Evolutionary conservation across 2,329 filamentous ascomycete species (phyloP), one percentile per base, ranked within the genome.

Genomic region (Trichoderma endophyticum): DNA sequence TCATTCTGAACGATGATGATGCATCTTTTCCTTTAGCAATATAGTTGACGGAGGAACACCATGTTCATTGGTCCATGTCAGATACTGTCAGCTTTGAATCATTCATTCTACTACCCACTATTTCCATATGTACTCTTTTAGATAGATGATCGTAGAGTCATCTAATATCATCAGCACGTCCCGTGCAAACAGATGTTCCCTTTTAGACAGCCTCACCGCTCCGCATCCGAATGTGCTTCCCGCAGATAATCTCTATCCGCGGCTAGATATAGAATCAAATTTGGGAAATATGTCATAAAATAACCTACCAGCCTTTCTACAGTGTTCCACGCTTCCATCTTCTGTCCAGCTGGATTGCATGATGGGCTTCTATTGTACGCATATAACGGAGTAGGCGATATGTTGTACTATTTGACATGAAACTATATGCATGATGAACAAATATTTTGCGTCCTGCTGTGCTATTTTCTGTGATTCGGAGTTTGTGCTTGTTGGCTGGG

Each of bases 121-220:
- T 21, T 34, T 21, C 18, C n/a, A 60, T 6, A 1, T 21, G n/a
- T 34, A 32, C n/a, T 34, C 9, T 15, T 9, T 32, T 5, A 24
- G 14, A 36, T 21, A 24, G 14, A 36, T 21, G n/a, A 51, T 24
- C 11, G 11, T 14, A 54, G 5, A 24, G 48, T 21, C 11, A 24
- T 54, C 32, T 18, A 67, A 67, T 18, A 39, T n/a, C 48, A 57
- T 28, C 30, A 59, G 7, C 6, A 15, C 34, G 30, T 69, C 54
- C 66, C 54, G 66, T 36, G 66, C 56, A 69, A 69, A 61, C 66
- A 60, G 56, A 21, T 34, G 9, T n/a, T 21, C 56, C 56, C 15
- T 26, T 32, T 36, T 28, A 28, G 28, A 28, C 32, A n/a, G 54
- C 34, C 15, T 63, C 43, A 39, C 56, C 57, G 67, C 61, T 62